A percentile compares a stretch with the other conserved stretches of the same genome.
Conservation (phyloP, 177 flowering plant species). For the Telopea speciosissima region DNA sequence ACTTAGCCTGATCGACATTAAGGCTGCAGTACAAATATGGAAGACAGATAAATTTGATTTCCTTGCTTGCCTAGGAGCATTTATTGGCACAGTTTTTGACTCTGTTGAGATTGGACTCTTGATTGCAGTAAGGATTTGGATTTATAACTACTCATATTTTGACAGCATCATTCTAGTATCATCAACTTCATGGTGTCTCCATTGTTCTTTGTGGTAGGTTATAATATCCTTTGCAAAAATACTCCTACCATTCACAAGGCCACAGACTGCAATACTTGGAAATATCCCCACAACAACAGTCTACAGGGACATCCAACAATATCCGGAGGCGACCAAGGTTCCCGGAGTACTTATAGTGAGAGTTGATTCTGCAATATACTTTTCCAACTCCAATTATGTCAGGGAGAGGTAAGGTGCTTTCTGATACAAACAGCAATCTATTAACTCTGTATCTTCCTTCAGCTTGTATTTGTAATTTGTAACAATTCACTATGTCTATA, state of each 20-base stretch:
- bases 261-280: conserved; percentile 74
- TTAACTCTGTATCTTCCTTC: no score
- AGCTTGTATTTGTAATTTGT: no score
- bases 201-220: no score
- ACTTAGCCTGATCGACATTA: conserved; percentile 56
- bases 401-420: conserved; percentile 59
- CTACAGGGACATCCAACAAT: conserved; percentile 77
- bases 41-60: conserved; percentile 88
- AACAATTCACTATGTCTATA: no score
- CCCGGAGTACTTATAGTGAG: conserved; percentile 67
- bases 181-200: no score
- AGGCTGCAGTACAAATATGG: conserved; percentile 68
- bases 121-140: no score
- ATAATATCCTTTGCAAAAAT: no score
- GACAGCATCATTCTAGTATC: no score
- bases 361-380: conserved; percentile 88
- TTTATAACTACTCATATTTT: no score
- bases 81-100: conserved; percentile 70
- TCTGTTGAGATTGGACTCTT: conserved; percentile 24
- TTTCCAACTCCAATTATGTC: conserved; percentile 85
- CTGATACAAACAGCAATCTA: neutral
- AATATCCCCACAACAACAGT: conserved; percentile 64
- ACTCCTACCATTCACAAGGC: conserved; percentile 50
- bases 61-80: conserved; percentile 91
- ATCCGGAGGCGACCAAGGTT: conserved; percentile 67